These are phyloP conservation scores for Pyrrhoderma noxium DNA, from an alignment of 1,284 basidiomycete species.

Conservation along the genomic window DNA sequence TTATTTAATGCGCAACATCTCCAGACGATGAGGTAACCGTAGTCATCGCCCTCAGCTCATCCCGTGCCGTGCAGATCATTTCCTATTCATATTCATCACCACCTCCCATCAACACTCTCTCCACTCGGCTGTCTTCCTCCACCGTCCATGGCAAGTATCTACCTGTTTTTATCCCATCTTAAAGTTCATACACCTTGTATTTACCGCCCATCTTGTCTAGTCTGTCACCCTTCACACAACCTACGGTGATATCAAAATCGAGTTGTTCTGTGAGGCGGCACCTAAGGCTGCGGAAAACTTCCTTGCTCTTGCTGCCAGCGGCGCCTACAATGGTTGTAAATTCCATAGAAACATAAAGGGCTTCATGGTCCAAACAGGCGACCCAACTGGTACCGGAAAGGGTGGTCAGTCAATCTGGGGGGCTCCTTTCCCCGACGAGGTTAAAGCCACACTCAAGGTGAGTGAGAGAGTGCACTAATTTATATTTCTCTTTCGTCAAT, in stretches of 20 bases:
- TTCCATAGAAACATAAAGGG: conserved; percentile 93
- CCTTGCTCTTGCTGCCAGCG: conserved; percentile 85
- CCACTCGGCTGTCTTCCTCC: background rate
- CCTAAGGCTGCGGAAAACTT: conserved; percentile 98
- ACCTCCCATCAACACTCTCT: background rate
- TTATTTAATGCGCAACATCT: too few species aligned
- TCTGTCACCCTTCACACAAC: conserved; percentile 94
- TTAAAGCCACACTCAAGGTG: conserved; percentile 87
- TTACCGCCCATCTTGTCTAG: too few species aligned
- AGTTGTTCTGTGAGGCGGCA: conserved; percentile 94
- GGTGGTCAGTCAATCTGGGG: conserved; percentile 86
- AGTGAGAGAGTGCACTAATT: conserved; percentile 21
- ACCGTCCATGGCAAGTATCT: background rate
- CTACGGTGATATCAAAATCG: conserved; percentile 91
- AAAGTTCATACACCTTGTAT: too few species aligned
- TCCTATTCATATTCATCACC: background rate
- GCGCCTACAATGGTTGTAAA: conserved; percentile 79
- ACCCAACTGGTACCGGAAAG: conserved; percentile 76
- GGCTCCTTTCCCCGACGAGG: conserved; percentile 81
- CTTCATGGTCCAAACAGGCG: conserved; percentile 95
- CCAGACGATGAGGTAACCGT: too few species aligned
- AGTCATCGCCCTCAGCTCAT: too few species aligned
- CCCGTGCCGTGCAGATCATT: background rate
- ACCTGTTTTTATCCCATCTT: too few species aligned
- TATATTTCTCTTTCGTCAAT: too few species aligned